Conservation (phyloP, 768 basidiomycete genomes). For the Kwoniella sp. region DNA sequence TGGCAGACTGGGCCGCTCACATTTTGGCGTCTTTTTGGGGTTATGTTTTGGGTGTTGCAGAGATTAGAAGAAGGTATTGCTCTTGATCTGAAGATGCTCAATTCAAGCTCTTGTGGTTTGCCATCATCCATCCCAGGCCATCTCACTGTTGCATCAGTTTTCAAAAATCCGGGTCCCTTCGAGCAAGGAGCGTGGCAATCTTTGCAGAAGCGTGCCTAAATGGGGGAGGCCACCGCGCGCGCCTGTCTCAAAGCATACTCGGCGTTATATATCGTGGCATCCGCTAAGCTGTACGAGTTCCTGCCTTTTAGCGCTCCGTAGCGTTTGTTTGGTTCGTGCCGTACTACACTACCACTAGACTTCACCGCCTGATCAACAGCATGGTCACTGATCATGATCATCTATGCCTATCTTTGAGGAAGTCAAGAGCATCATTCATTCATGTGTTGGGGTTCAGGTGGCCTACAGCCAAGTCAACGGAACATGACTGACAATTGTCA, state of each 20-base stretch:
- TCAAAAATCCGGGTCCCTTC: not conserved
- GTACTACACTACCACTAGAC: not conserved
- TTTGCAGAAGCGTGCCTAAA: not conserved
- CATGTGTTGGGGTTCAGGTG: not conserved
- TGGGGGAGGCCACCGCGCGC: too few relatives aligned
- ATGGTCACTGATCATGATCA: too few relatives aligned
- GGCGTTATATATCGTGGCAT: too few relatives aligned
- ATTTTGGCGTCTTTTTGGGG: constrained; percentile 13
- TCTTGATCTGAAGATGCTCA: constrained; percentile 2
- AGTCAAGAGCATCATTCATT: too few relatives aligned
- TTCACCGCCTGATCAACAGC: not conserved
- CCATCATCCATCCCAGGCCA: not conserved
- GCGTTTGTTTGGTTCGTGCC: not conserved
- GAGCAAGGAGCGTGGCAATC: too few relatives aligned
- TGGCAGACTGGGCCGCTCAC: too few relatives aligned
- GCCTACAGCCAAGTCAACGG: too few relatives aligned
- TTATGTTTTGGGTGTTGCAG: not conserved
- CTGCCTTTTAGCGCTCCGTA: too few relatives aligned
- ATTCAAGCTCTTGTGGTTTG: constrained; percentile 4
- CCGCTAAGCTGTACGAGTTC: too few relatives aligned
- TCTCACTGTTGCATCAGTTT: not conserved
- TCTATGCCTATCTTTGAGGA: too few relatives aligned
- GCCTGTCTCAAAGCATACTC: too few relatives aligned
- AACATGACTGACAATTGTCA: too few relatives aligned
- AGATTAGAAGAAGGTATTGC: not conserved